Evolutionary conservation across 345 rosid genomes (phyloP), one percentile per base, ranked within the genome.

Genomic region (Murraya koenigii): DNA sequence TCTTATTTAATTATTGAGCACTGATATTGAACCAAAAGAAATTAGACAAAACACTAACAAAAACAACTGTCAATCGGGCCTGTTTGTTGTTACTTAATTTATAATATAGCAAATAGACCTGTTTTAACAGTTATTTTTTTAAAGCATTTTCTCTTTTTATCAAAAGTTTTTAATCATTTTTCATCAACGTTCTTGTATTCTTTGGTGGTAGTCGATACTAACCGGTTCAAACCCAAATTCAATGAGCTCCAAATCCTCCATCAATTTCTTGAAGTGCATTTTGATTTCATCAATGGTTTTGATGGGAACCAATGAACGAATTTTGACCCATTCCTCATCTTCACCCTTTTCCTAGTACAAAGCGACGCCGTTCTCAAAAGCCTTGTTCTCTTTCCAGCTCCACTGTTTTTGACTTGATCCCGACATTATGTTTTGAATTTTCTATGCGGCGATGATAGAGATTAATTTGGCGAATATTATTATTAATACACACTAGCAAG

Each of bases 281-380:
- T 61, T 61, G 7, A 61, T 61, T 61, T 61, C 65, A 61, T 61
- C 65, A 61, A 61, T 61, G 65, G 65, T 61, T 13, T 61, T 61
- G 7, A 35, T 61, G 65, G 65, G 65, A 61, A 61, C 65, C 65
- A 61, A 10, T 0, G 35, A 61, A 61, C 8, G 65, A 61, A 61
- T 26, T 26, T 61, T 61, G 19, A 26, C 19, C 65, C 35, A 61
- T 26, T 61, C 65, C 2, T 61, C 65, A 23, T 61, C 65, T 26
- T 26, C 7, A 13, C 65, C 65, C 15, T 61, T 15, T 15, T 61
- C 13, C 7, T 61, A 13, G 35, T 26, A 26, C 33, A 61, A 11
- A 10, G 65, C 65, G 15, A 61, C 8, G 35, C 65, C 35, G 15
- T 61, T 26, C 65, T 61, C 65, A 3, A 61, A 61, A 61, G 65